These are phyloP conservation scores for Suhomyces coccinellae DNA, from an alignment of 1,139 yeast genomes.

Conservation along the genomic window DNA sequence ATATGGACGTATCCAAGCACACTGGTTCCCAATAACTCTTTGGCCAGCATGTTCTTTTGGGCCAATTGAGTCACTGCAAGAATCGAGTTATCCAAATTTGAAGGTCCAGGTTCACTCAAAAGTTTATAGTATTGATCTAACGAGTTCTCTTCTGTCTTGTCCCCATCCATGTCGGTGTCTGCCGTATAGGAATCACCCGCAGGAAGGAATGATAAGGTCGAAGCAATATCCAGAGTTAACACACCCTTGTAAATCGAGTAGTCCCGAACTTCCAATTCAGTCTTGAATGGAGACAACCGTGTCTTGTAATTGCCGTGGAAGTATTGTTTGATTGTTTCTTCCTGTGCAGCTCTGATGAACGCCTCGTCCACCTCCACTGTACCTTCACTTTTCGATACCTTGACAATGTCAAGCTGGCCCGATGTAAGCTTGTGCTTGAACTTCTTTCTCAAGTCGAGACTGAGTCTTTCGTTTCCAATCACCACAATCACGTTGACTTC, in stretches of 20 bases:
- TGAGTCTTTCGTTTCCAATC: slow-evolving; percentile 64
- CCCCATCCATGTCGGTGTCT: slow-evolving; percentile 22
- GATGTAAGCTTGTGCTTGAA: slow-evolving; percentile 42
- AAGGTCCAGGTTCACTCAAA: slow-evolving; percentile 46
- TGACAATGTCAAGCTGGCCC: slow-evolving; percentile 48
- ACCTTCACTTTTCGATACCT: slow-evolving; percentile 73
- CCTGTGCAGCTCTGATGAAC: slow-evolving; percentile 69
- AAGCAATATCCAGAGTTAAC: slow-evolving; percentile 36
- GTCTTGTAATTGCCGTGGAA: slow-evolving; percentile 76
- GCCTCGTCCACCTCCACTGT: slow-evolving; percentile 71
- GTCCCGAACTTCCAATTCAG: slow-evolving; percentile 41
- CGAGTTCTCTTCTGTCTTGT: slow-evolving; percentile 27
- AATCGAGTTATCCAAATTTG: slow-evolving; percentile 67
- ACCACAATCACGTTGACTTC: slow-evolving; percentile 58
- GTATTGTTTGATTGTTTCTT: slow-evolving; percentile 77
- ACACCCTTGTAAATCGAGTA: slow-evolving; percentile 42
- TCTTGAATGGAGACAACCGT: slow-evolving; percentile 70
- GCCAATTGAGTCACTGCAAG: slow-evolving; percentile 72
- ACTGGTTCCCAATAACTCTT: slow-evolving; percentile 55
- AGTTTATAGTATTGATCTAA: slow-evolving; percentile 36
- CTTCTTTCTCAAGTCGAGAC: slow-evolving; percentile 61
- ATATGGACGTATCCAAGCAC: slow-evolving; percentile 66
- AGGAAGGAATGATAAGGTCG: slow-evolving; percentile 46
- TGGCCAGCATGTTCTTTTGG: slow-evolving; percentile 46
- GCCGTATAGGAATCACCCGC: slow-evolving; percentile 46